Evolutionary conservation across 805 yeast species (phyloP), one percentile per base, ranked within the genome.

Genomic region (Candida pseudofarinosa): DNA sequence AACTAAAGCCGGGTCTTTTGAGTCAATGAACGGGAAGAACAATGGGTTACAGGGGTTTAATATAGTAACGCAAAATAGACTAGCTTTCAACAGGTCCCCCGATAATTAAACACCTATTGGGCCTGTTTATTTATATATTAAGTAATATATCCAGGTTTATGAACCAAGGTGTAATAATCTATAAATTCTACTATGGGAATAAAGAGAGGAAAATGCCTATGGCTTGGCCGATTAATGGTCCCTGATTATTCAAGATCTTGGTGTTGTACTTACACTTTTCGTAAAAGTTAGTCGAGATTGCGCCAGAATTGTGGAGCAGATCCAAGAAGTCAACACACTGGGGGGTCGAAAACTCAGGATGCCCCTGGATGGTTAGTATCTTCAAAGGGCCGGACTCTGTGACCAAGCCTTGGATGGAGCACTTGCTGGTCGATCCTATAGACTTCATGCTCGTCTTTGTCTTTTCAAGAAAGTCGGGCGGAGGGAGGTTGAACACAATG

Each of bases 291-390:
- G 52, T 48, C 20, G 59, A 59, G 15, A 70, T 48, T 13, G 37
- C 16, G 12, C 55, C 54, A 15, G 38, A 39, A 13, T 53, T 44
- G 39, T 39, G 43, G 37, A 53, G 50, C 17, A 43, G 15, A 37
- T 56, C 47, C 40, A 61, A 58, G 47, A 66, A 45, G 17, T 50
- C 60, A 19, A 59, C 39, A 1, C 65, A 53, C 20, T 54, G 56
- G 3, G 60, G 69, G 0, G 66, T 64, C 19, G 65, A 55, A 54
- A 86, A 89, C 58, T 89, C 97, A 0, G 97, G 97, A 55, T 89
- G 97, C 0, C 96, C 96, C 61, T 89, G 97, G 51, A 88, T 76
- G 0, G 93, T 78, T 17, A 89, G 61, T 5, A 85, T 41, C 35
- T 73, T 69, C 17, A 69, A 56, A 0, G 73, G 69, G 33, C 76